A percentile compares a stretch with the other conserved stretches of the same genome.
These are phyloP conservation scores for Didymella glomerata DNA, from an alignment of 2,329 filamentous ascomycete genomes.

Conservation along the genomic window DNA sequence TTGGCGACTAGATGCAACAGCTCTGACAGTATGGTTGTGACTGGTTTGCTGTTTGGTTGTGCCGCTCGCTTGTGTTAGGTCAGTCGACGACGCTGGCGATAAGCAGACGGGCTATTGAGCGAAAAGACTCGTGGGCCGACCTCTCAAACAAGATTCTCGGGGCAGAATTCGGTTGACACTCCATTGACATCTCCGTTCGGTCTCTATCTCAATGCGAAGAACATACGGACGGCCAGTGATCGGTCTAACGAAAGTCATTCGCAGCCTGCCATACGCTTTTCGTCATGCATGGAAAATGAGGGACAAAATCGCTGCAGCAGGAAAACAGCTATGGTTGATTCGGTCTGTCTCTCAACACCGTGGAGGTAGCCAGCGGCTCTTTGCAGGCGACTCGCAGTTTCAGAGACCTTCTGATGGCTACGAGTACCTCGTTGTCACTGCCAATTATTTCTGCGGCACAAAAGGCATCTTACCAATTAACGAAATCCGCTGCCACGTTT, in stretches of 20 bases:
- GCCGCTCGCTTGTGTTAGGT: neutral
- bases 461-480: too few species aligned
- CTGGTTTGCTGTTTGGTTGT: conserved; percentile 3
- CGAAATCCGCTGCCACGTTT: too few species aligned
- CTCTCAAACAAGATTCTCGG: neutral
- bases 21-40: conserved; percentile 2
- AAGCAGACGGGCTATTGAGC: neutral
- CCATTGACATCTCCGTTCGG: neutral
- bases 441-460: too few species aligned
- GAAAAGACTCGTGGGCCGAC: neutral
- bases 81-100: neutral
- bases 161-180: neutral
- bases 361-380: too few species aligned
- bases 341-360: too few species aligned
- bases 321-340: too few species aligned
- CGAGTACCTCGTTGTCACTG: too few species aligned
- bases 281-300: neutral
- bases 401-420: too few species aligned
- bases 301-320: too few species aligned
- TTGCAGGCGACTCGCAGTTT: too few species aligned
- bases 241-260: neutral
- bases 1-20: neutral
- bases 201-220: neutral
- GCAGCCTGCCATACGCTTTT: neutral
- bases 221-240: neutral